These are phyloP conservation scores for Beauveria brongniartii DNA, from an alignment of 2,329 filamentous ascomycete species.

Conservation along the genomic window DNA sequence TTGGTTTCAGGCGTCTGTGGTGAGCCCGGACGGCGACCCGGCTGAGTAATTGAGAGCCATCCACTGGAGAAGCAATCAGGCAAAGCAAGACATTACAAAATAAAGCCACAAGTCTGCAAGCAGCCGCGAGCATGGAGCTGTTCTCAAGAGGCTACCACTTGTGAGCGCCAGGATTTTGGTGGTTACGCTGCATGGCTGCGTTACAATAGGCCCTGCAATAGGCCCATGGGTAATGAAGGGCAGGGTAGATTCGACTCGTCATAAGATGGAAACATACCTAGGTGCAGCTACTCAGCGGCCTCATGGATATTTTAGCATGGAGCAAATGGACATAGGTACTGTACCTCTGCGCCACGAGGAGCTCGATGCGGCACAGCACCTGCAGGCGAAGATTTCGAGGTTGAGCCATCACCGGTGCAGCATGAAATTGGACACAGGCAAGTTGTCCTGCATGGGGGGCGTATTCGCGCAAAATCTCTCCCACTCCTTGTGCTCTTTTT, in stretches of 20 bases:
- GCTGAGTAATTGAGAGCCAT: neutral
- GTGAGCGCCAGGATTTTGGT: neutral
- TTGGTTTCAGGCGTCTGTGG: constrained; percentile 2
- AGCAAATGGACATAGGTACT: neutral
- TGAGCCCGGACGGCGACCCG: neutral
- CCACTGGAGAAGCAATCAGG: neutral
- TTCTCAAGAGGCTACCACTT: neutral
- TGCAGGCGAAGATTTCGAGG: constrained; percentile 2
- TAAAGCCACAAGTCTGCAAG: neutral
- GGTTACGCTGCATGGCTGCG: no score
- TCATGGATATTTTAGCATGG: neutral
- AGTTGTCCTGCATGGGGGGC: neutral
- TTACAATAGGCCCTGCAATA: no score
- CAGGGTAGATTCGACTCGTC: constrained; percentile 4
- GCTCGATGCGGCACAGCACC: neutral
- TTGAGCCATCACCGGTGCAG: neutral
- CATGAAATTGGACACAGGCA: neutral
- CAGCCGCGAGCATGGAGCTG: neutral
- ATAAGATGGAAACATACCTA: constrained; percentile 4
- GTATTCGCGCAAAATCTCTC: neutral
- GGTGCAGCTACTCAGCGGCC: neutral
- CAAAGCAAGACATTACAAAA: neutral
- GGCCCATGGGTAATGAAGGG: neutral
- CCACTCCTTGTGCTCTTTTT: no score
- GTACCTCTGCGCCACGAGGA: neutral